Conservation (phyloP, 2,329 filamentous ascomycete genomes). For the Taxawa tesnikishii region DNA sequence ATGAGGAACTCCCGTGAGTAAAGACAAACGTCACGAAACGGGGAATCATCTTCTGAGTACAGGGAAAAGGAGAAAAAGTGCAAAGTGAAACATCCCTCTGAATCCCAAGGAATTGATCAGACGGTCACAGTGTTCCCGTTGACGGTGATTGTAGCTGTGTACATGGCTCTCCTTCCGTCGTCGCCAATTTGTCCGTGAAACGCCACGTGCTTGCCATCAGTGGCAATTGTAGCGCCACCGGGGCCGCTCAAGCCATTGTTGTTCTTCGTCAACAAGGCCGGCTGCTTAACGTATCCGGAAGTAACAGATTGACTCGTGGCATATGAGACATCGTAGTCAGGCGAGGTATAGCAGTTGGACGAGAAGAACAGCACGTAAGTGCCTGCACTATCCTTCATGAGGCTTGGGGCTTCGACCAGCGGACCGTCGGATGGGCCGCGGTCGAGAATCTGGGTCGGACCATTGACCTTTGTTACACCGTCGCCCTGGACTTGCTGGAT, state of each 20-base stretch:
- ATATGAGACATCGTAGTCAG: slow-evolving; percentile 16
- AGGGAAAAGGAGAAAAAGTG: no score
- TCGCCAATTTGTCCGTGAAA: slow-evolving; percentile 11
- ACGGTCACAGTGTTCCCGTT: no score
- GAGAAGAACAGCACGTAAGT: slow-evolving; percentile 20
- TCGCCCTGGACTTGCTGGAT: slow-evolving; percentile 15
- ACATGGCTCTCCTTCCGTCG: slow-evolving; percentile 8
- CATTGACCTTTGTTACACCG: slow-evolving; percentile 13
- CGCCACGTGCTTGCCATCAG: slow-evolving; percentile 10
- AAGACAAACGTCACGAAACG: no score
- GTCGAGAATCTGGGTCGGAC: slow-evolving; percentile 10
- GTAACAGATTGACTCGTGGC: slow-evolving; percentile 8
- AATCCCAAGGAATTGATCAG: no score
- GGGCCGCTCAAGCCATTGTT: slow-evolving; percentile 8
- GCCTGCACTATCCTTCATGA: slow-evolving; percentile 11
- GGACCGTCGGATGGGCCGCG: slow-evolving; percentile 14
- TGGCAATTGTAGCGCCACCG: slow-evolving; percentile 10
- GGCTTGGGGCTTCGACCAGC: slow-evolving; percentile 15
- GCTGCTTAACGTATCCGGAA: slow-evolving; percentile 9
- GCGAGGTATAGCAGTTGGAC: slow-evolving; percentile 15
- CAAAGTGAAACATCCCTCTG: no score
- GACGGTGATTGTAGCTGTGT: no score
- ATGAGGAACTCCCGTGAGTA: no score
- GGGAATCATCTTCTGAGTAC: no score
- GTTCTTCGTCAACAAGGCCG: slow-evolving; percentile 7